Percentiles rank a stretch among this genome's conserved stretches.
Evolutionary conservation across 2,329 filamentous ascomycete species (phyloP).

Genomic region (Atkinsonella texensis): DNA sequence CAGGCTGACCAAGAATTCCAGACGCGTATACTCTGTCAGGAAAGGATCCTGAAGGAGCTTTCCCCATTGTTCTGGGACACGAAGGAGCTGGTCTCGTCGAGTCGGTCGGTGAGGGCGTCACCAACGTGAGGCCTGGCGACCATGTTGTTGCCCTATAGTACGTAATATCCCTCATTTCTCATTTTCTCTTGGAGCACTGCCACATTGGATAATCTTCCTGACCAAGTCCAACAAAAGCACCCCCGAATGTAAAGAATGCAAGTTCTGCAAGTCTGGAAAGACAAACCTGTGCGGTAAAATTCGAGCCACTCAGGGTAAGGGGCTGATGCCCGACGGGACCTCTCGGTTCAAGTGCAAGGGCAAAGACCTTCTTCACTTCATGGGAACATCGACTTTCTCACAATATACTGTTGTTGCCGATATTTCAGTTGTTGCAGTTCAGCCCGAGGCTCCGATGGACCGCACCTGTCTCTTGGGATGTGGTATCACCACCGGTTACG

Average conservation of each 20-base stretch:
- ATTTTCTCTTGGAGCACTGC: neutral
- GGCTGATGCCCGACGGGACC: constrained; percentile 95
- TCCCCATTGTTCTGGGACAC: constrained; percentile 80
- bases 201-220: neutral
- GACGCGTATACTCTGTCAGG: constrained; percentile 92
- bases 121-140: constrained; percentile 86
- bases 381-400: constrained; percentile 97
- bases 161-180: constrained; percentile 15
- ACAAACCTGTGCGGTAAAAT: constrained; percentile 99
- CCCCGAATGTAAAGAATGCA: constrained; percentile 94
- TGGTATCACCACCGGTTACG: constrained; percentile 97
- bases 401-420: constrained; percentile 98
- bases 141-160: constrained; percentile 84
- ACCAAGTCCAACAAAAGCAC: constrained; percentile 44
- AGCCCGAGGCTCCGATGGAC: constrained; percentile 85
- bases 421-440: constrained; percentile 93
- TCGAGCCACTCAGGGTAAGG: constrained; percentile 86
- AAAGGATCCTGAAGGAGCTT: constrained; percentile 92
- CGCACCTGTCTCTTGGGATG: constrained; percentile 91
- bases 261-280: constrained; percentile 99
- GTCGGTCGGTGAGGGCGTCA: constrained; percentile 89
- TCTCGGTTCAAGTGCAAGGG: constrained; percentile 90
- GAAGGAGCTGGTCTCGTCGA: constrained; percentile 88
- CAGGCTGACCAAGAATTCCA: constrained; percentile 18
- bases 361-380: constrained; percentile 93